Conservation (phyloP, 192 early-diverging fungal genomes). For the Gryganskiella cystojenkinii region DNA sequence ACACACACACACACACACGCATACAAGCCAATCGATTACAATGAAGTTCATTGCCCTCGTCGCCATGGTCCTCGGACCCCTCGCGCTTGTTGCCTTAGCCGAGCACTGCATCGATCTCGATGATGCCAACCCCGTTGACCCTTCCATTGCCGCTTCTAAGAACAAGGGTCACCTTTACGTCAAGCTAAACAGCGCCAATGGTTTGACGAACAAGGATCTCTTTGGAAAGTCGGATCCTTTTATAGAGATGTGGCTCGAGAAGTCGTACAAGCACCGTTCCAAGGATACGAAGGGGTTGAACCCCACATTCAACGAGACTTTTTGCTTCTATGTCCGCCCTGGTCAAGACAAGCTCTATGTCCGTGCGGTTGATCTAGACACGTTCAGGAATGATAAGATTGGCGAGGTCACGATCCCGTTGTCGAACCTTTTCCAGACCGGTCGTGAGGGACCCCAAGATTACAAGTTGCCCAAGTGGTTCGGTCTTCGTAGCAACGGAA, state of each 20-base stretch:
- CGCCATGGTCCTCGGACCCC: not conserved
- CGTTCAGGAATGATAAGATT: constrained; percentile 47
- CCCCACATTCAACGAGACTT: constrained; percentile 32
- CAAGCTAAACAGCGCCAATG: constrained; percentile 30
- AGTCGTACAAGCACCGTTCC: constrained; percentile 27
- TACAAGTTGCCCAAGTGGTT: constrained; percentile 48
- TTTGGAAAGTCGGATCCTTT: constrained; percentile 28
- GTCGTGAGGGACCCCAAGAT: constrained; percentile 22
- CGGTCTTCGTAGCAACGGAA: constrained; percentile 38
- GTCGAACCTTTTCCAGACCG: constrained; percentile 35
- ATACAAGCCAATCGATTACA: too few species aligned
- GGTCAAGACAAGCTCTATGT: constrained; percentile 49
- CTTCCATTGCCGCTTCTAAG: not conserved
- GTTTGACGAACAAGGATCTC: constrained; percentile 15
- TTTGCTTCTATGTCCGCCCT: constrained; percentile 32
- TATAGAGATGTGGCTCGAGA: constrained; percentile 48
- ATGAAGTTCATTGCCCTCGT: constrained; percentile 16
- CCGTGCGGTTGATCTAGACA: constrained; percentile 49
- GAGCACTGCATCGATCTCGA: not conserved
- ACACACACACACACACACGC: not conserved
- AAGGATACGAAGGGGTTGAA: constrained; percentile 26
- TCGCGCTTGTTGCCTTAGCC: constrained; percentile 1
- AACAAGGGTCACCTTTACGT: constrained; percentile 29
- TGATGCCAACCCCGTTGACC: not conserved
- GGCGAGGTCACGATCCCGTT: constrained; percentile 41